Conservation (phyloP, 1,139 yeast species). For the Martiniozyma asiatica region DNA sequence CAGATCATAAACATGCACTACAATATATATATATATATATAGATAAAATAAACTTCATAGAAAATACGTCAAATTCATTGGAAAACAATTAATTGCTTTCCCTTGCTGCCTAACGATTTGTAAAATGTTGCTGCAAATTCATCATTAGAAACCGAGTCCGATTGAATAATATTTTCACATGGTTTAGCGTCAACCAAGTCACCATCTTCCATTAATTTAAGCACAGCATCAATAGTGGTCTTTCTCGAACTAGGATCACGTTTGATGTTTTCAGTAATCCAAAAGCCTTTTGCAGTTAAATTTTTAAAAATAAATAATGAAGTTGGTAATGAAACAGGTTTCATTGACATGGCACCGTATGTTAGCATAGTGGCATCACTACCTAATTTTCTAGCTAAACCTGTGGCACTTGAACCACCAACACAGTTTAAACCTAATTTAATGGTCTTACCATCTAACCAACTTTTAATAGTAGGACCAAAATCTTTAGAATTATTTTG, state of each 20-base stretch:
- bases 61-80: slow-evolving; percentile 6
- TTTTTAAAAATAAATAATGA: slow-evolving; percentile 83
- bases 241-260: slow-evolving; percentile 51
- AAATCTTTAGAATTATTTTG: slow-evolving; percentile 62
- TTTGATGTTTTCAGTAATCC: slow-evolving; percentile 78
- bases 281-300: slow-evolving; percentile 76
- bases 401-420: slow-evolving; percentile 78
- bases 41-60: no score
- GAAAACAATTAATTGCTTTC: slow-evolving; percentile 20
- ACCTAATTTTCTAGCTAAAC: slow-evolving; percentile 70
- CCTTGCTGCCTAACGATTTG: slow-evolving; percentile 28
- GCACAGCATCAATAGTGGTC: slow-evolving; percentile 46
- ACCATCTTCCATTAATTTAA: slow-evolving; percentile 56
- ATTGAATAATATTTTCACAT: slow-evolving; percentile 31
- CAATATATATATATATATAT: no score
- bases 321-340: slow-evolving; percentile 85
- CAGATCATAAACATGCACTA: no score
- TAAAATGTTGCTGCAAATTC: slow-evolving; percentile 39
- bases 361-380: slow-evolving; percentile 63
- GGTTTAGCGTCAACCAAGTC: slow-evolving; percentile 52
- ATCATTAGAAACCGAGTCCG: slow-evolving; percentile 31
- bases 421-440: slow-evolving; percentile 83
- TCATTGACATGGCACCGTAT: slow-evolving; percentile 96
- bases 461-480: slow-evolving; percentile 44
- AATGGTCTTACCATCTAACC: slow-evolving; percentile 49